phyloP scores from a whole-genome alignment of 148 eudicot genomes.

The Heliamphora exappendiculata region DNA sequence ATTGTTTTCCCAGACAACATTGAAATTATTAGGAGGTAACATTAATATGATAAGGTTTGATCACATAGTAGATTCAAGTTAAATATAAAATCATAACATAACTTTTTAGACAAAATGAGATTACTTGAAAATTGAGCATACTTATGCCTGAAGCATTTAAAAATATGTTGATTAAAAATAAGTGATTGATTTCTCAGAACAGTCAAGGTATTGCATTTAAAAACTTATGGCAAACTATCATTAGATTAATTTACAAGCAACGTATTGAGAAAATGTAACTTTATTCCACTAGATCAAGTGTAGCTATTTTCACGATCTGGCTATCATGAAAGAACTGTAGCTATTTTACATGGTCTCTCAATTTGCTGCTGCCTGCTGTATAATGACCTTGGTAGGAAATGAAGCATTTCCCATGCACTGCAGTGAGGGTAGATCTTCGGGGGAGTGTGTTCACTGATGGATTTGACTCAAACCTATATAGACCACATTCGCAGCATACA shows the following conservation, averaged over 20 bases:
- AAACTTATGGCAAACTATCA: neutral
- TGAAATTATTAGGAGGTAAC: neutral
- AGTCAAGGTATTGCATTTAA: neutral
- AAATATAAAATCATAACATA: neutral
- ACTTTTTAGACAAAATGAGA: neutral
- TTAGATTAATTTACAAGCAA: neutral
- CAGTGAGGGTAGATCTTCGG: too few species aligned
- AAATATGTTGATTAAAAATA: neutral
- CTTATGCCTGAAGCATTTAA: neutral
- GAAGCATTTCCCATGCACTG: too few species aligned
- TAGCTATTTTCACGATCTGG: neutral
- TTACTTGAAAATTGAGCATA: neutral
- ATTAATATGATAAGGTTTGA: neutral
- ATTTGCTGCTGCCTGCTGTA: too few species aligned
- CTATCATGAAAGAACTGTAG: neutral
- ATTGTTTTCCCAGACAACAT: neutral
- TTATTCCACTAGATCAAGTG: neutral
- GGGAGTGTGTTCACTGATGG: too few species aligned
- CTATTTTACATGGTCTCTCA: neutral
- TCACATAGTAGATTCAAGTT: neutral
- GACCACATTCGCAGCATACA: too few species aligned
- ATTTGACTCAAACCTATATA: too few species aligned
- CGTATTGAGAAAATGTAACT: neutral
- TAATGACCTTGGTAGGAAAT: too few species aligned
- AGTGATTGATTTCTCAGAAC: neutral